phyloP scores from a whole-genome alignment of 257 asterid genomes.

The Penstemon newberryi region DNA sequence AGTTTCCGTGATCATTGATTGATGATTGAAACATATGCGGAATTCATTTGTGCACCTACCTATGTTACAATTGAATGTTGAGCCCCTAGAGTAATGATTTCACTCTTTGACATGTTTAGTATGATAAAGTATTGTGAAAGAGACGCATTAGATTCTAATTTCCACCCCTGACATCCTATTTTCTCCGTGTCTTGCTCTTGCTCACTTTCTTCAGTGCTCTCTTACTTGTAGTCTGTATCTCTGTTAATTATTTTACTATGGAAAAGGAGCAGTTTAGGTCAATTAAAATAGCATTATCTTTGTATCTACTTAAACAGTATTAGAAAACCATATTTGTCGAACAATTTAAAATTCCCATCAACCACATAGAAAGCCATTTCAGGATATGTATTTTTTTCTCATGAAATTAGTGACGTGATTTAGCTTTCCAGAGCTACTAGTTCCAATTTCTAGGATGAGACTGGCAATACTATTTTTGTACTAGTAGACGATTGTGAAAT shows the following conservation, averaged over 20 bases:
- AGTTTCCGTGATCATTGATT: not conserved
- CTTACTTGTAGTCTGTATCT: not conserved
- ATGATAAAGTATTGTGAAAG: not conserved
- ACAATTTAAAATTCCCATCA: not conserved
- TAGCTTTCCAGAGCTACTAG: not conserved
- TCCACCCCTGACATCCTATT: not conserved
- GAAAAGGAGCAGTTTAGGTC: not conserved
- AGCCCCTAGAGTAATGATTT: not conserved
- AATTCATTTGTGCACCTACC: not conserved
- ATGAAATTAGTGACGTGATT: not conserved
- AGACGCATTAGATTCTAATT: not conserved
- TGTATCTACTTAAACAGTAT: not conserved
- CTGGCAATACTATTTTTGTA: not conserved
- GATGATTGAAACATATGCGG: not conserved
- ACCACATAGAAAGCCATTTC: not conserved
- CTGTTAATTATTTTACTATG: constrained; percentile 6
- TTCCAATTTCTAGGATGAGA: constrained; percentile 14
- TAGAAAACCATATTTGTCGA: not conserved
- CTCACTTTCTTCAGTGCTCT: not conserved
- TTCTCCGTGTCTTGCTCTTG: not conserved
- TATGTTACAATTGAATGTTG: not conserved
- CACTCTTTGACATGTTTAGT: not conserved
- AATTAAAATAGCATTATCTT: not conserved
- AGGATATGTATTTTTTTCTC: not conserved
- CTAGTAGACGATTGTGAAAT: not conserved